Percentiles rank a stretch among this genome's conserved stretches.
phyloP scores from a whole-genome alignment of 306 rosid genomes.

The Gastrolobium villosum region DNA sequence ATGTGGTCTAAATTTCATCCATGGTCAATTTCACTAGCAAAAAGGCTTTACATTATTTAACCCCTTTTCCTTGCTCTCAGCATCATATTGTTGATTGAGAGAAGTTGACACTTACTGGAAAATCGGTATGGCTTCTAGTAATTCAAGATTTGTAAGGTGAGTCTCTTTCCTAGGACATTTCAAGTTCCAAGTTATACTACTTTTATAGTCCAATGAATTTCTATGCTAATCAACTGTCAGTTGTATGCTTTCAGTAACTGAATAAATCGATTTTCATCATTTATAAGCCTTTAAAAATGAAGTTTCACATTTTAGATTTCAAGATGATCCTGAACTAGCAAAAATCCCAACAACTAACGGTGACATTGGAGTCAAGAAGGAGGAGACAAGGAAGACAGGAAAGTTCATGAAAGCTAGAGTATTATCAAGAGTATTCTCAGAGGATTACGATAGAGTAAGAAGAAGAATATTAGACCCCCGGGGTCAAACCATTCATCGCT shows the following conservation, averaged over 20 bases:
- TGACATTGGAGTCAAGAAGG: conserved; percentile 34
- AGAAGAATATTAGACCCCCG: conserved; percentile 56
- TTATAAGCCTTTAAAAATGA: conserved; percentile 2
- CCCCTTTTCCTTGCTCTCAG: conserved; percentile 29
- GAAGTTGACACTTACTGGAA: conserved; percentile 36
- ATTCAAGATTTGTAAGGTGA: conserved; percentile 67
- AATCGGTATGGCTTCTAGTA: conserved; percentile 58
- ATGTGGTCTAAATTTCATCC: conserved; percentile 50
- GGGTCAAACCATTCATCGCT: conserved; percentile 50
- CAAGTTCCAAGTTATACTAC: background rate
- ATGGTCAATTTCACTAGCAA: conserved; percentile 43
- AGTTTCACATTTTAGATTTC: conserved; percentile 47
- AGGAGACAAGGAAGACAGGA: conserved; percentile 31
- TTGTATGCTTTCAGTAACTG: background rate
- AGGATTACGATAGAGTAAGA: conserved; percentile 52
- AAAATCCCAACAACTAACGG: conserved; percentile 9
- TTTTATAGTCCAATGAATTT: conserved; percentile 3
- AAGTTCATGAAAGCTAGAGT: conserved; percentile 49
- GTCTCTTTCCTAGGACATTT: conserved; percentile 18
- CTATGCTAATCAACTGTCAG: background rate
- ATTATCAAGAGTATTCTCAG: conserved; percentile 58
- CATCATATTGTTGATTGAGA: conserved; percentile 33
- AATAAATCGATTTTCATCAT: background rate
- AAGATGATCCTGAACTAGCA: conserved; percentile 51
- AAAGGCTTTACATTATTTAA: conserved; percentile 15